A percentile compares a stretch with the other conserved stretches of the same genome.
Conservation (phyloP, 768 basidiomycete species). For the Butyriboletus loyo region DNA sequence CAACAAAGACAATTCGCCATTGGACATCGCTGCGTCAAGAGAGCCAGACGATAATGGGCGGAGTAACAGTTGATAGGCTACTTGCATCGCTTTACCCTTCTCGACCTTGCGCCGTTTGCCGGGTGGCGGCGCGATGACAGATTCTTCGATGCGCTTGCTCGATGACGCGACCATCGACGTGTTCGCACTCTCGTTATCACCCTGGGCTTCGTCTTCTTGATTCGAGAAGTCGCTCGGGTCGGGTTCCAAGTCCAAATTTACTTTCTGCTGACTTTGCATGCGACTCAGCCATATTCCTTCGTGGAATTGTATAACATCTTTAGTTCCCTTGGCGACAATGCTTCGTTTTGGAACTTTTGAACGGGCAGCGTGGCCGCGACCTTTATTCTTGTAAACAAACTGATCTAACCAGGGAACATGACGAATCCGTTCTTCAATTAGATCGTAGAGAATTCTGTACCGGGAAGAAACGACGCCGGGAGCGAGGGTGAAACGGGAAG, state of each 20-base stretch:
- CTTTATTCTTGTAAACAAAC: conserved; percentile 39
- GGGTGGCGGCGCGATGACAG: conserved; percentile 5
- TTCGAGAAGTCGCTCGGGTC: conserved; percentile 30
- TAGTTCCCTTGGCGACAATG: conserved; percentile 63
- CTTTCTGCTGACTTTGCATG: conserved; percentile 34
- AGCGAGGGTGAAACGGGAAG: conserved; percentile 45
- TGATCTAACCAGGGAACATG: conserved; percentile 75
- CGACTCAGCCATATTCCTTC: conserved; percentile 55
- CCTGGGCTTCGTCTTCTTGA: conserved; percentile 33
- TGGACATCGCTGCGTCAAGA: conserved; percentile 8
- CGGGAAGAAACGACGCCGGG: conserved; percentile 61
- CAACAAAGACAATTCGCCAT: conserved; percentile 35
- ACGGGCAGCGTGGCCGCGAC: conserved; percentile 39
- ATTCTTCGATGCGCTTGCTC: not conserved
- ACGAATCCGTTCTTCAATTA: conserved; percentile 55
- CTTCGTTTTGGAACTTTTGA: conserved; percentile 62
- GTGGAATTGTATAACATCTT: conserved; percentile 67
- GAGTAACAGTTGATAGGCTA: conserved; percentile 55
- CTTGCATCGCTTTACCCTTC: conserved; percentile 33
- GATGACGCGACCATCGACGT: conserved; percentile 11
- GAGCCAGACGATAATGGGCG: conserved; percentile 47
- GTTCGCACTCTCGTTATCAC: conserved; percentile 14
- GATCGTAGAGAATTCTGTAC: conserved; percentile 64
- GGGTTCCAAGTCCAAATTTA: conserved; percentile 38
- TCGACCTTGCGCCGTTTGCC: conserved; percentile 33